Conservation (phyloP, 345 rosid genomes). For the Salix dunnii region DNA sequence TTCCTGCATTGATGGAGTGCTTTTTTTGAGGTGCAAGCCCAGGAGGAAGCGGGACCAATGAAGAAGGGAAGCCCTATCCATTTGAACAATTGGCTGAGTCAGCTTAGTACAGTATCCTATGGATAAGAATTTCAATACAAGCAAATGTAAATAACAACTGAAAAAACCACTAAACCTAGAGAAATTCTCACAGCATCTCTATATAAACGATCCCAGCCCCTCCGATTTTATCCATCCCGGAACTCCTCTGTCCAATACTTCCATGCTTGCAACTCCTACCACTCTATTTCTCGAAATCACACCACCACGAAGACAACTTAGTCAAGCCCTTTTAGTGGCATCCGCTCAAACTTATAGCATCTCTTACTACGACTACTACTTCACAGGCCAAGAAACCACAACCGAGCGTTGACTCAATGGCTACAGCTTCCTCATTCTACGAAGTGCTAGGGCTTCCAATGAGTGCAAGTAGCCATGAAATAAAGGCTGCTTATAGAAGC, state of each 20-base stretch:
- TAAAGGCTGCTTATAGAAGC: slow-evolving; percentile 55
- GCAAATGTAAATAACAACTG: neutral
- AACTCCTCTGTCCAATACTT: too few species aligned
- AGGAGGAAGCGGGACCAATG: slow-evolving; percentile 4
- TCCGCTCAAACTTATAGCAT: neutral
- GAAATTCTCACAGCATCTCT: neutral
- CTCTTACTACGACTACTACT: neutral
- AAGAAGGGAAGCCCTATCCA: slow-evolving; percentile 28
- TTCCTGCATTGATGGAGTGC: neutral
- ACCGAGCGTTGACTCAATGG: slow-evolving; percentile 3
- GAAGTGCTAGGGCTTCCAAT: slow-evolving; percentile 50
- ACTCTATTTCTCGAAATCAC: neutral
- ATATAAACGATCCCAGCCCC: neutral
- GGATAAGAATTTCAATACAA: slow-evolving; percentile 36
- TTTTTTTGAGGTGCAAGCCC: neutral
- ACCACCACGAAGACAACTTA: neutral
- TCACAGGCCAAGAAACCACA: neutral
- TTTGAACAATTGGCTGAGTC: slow-evolving; percentile 37
- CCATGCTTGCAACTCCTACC: neutral
- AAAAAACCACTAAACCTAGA: neutral
- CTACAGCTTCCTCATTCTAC: slow-evolving; percentile 37
- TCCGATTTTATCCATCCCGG: neutral
- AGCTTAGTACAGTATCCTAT: slow-evolving; percentile 20
- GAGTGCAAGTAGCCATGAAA: slow-evolving; percentile 38
- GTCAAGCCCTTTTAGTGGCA: neutral